phyloP scores from a whole-genome alignment of 1,284 basidiomycete genomes.

The Trametes versicolor region DNA sequence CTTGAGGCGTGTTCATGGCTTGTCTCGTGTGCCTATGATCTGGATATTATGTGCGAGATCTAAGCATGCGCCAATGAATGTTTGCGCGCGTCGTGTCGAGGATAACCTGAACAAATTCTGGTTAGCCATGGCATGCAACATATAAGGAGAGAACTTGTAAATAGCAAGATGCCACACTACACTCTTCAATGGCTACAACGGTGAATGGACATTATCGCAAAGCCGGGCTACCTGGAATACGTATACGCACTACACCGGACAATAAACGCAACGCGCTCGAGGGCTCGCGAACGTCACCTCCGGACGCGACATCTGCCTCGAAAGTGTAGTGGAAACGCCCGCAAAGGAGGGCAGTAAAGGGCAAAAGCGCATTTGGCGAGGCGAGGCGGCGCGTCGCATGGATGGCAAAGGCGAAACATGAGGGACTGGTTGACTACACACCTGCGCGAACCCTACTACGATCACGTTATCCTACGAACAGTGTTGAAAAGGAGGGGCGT shows the following conservation, averaged over 20 bases:
- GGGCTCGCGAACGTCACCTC: too few relatives aligned
- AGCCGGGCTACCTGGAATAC: too few relatives aligned
- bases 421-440: conserved; percentile 12
- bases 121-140: too few relatives aligned
- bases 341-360: neutral
- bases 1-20: conserved; percentile 33
- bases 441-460: conserved; percentile 8
- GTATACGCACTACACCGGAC: too few relatives aligned
- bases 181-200: too few relatives aligned
- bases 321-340: neutral
- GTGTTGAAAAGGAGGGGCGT: conserved; percentile 12
- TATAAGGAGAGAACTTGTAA: too few relatives aligned
- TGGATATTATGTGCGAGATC: neutral
- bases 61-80: neutral
- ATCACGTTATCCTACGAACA: conserved; percentile 30
- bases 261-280: too few relatives aligned
- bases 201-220: too few relatives aligned
- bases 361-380: neutral
- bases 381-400: neutral
- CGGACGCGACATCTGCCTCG: too few relatives aligned
- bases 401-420: neutral
- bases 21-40: neutral
- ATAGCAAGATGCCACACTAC: too few relatives aligned
- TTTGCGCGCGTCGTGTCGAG: neutral
- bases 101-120: too few relatives aligned